phyloP scores from a whole-genome alignment of 257 asterid species.

The Solanum tarijense region DNA sequence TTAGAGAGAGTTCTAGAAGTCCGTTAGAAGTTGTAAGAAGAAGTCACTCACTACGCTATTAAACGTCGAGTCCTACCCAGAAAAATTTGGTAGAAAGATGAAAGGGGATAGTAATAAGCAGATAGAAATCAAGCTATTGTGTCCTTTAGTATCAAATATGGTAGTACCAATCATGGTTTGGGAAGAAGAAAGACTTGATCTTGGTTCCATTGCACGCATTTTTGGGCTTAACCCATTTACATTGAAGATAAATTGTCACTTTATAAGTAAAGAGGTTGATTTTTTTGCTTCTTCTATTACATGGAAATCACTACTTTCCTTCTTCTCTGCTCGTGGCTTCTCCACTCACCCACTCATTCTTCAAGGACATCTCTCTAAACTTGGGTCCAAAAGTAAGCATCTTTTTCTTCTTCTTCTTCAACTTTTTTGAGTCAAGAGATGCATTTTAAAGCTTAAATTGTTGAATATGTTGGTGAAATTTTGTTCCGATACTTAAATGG shows the following conservation, averaged over 20 bases:
- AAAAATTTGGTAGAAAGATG: not conserved
- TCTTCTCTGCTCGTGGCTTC: slow-evolving; percentile 61
- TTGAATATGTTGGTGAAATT: not conserved
- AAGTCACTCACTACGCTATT: not conserved
- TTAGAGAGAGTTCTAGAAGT: slow-evolving; percentile 33
- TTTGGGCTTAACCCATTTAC: slow-evolving; percentile 69
- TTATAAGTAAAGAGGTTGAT: slow-evolving; percentile 66
- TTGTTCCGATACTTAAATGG: not conserved
- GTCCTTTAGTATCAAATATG: slow-evolving; percentile 39
- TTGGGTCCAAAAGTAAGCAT: slow-evolving; percentile 52
- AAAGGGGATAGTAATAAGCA: slow-evolving; percentile 15
- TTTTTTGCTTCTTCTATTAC: slow-evolving; percentile 74
- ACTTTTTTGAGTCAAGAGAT: not conserved
- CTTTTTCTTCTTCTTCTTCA: not conserved
- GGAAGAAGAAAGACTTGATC: slow-evolving; percentile 62
- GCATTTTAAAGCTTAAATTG: not conserved
- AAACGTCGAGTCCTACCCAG: not conserved
- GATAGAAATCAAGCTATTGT: slow-evolving; percentile 35
- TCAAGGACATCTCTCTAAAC: slow-evolving; percentile 48
- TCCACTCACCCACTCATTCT: slow-evolving; percentile 65
- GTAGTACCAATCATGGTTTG: slow-evolving; percentile 32
- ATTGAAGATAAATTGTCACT: slow-evolving; percentile 79
- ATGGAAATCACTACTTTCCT: slow-evolving; percentile 74
- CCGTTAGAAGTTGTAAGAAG: slow-evolving; percentile 3
- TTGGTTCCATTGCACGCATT: slow-evolving; percentile 59